phyloP scores from a whole-genome alignment of 169 alveolate species.

The Babesia sp. region DNA sequence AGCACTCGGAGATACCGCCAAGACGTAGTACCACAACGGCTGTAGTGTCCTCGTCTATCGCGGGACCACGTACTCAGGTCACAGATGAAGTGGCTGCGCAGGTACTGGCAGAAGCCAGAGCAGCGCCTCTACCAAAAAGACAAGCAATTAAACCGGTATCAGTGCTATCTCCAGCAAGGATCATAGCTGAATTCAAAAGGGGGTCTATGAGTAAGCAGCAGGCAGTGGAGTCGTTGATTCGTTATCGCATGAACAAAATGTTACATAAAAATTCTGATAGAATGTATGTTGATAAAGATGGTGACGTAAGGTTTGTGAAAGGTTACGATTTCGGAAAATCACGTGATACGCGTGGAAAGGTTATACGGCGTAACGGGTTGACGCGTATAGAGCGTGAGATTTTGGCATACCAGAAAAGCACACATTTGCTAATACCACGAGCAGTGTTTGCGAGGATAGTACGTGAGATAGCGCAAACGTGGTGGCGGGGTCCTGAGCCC shows the following conservation, averaged over 20 bases:
- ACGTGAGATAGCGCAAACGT: constrained; percentile 64
- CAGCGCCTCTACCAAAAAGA: constrained; percentile 9
- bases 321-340: constrained; percentile 59
- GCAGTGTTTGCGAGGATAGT: constrained; percentile 65
- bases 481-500: constrained; percentile 64
- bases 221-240: constrained; percentile 58
- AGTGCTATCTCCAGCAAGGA: constrained; percentile 51
- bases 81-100: constrained; percentile 1
- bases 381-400: constrained; percentile 70
- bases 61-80: too few relatives aligned
- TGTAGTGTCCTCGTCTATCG: neutral
- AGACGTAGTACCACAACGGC: neutral
- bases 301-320: constrained; percentile 61
- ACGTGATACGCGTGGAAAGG: constrained; percentile 36
- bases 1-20: neutral
- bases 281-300: constrained; percentile 64
- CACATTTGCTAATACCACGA: constrained; percentile 67
- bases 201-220: constrained; percentile 51
- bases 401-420: constrained; percentile 64
- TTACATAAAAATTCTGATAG: constrained; percentile 48
- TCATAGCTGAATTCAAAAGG: constrained; percentile 41
- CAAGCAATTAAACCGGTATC: constrained; percentile 34
- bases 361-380: constrained; percentile 32
- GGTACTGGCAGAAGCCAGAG: neutral
- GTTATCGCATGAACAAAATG: constrained; percentile 58